Base-by-base conservation (phyloP, 306 rosid genomes). In the Cicer judaicum region DNA sequence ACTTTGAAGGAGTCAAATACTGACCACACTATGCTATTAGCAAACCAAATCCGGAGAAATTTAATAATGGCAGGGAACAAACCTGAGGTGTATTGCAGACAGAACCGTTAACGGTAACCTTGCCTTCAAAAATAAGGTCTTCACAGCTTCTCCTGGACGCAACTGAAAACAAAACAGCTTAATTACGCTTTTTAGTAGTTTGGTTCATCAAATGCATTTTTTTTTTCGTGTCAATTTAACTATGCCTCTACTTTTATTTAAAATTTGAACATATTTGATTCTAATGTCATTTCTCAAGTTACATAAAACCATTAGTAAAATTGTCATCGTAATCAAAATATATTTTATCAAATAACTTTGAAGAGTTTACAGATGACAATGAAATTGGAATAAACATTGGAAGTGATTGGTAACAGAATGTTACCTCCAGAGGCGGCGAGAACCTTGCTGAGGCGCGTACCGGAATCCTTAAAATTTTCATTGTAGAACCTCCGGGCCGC, bases 351-450 rank as follows among this genome's bases (percentile, higher is more conserved):
- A 54, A 16, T 19, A 18, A 54, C 16, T 53, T 16, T 53, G 59
- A 53, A 53, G 11, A 53, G 11, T 15, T 53, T 15, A 53, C 57
- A 48, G 18, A 13, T 48, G n/a, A 49, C 55, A 49, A 13, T 11
- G 14, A 4, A 54, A 8, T 54, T 16, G 18, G 36, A 55, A 54
- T 54, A 8, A 9, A 55, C 19, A 56, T 11, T 59, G 16, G 6
- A 60, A 34, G n/a, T 9, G 10, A 2, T 16, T 9, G 15, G 5
- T 16, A 64, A 9, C 38, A 0, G 10, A 64, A 64, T 41, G 8
- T 64, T 38, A 64, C 96, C 98, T 91, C 96, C 97, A n/a, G 98
- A 87, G 5, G 95, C 88, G 1, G 98, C 95, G 59, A 91, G 97
- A 73, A 94, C 97, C 87, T 91, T 94, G 77, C 98, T 89, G 69